Evolutionary conservation across 2,329 filamentous ascomycete species (phyloP), one percentile per base, ranked within the genome.

Genomic region (Stemphylium beticola): DNA sequence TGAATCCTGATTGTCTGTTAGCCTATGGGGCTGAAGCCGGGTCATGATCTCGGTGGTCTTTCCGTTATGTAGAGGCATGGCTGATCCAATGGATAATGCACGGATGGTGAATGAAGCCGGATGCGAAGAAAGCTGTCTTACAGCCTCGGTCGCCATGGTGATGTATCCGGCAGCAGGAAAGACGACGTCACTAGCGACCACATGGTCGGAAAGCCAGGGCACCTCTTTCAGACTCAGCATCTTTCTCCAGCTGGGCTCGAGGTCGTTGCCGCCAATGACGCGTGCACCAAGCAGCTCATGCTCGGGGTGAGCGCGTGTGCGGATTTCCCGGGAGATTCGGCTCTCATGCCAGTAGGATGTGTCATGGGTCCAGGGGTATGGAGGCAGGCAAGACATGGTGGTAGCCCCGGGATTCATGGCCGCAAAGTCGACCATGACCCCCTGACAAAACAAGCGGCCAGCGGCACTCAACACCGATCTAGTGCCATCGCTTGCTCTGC

Each of bases 201-300:
- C 68, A 58, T 84, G 79, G 37, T 80, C 78, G 0, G 59, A 53
- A 1, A 82, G 42, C 82, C 82, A 84, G 0, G 78, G 74, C 0
- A 70, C 58, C 26, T 79, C 68, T 31, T 44, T 17, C 17, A 44
- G 41, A 44, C 22, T 29, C 22, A 44, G 26, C 22, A 44, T 11
- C 15, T 60, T 57, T 33, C 55, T 24, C 56, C 55, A 67, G 1
- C 18, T 26, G 10, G 46, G 56, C 17, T 59, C 46, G 17, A 44
- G 14, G n/a, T 18, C 29, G 8, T 50, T 53, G 15, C 40, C 46
- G n/a, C 53, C 55, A 0, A 47, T 14, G 1, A 33, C 5, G 4
- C 39, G 14, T 12, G 40, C 2, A 3, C 64, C 62, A 0, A 67
- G 57, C 1, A 67, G 49, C 11, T 48, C 42, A 38, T 67, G 61